These are phyloP conservation scores for Botrytis pseudocinerea DNA, from an alignment of 2,329 filamentous ascomycete species.

Conservation along the genomic window DNA sequence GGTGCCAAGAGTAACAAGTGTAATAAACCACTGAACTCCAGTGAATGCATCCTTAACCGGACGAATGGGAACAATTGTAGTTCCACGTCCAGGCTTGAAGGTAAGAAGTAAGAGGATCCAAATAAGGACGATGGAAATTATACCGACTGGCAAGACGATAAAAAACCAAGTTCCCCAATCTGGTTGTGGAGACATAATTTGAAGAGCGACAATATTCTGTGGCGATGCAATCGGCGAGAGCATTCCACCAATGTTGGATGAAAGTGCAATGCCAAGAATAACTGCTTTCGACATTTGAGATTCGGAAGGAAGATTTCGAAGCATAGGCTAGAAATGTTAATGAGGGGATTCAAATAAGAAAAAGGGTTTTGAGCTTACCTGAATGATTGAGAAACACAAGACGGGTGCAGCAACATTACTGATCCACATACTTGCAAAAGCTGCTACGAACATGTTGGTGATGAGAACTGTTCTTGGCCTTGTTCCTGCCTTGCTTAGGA, in stretches of 20 bases:
- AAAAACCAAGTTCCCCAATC: slow-evolving; percentile 98
- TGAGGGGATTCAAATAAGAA: not conserved
- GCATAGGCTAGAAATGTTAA: slow-evolving; percentile 65
- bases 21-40: slow-evolving; percentile 91
- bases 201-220: slow-evolving; percentile 93
- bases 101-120: slow-evolving; percentile 83
- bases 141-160: slow-evolving; percentile 86
- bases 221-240: slow-evolving; percentile 96
- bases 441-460: slow-evolving; percentile 98
- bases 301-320: slow-evolving; percentile 86
- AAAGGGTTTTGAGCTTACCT: slow-evolving; percentile 53
- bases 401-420: slow-evolving; percentile 97
- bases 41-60: slow-evolving; percentile 86
- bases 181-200: slow-evolving; percentile 90
- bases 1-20: slow-evolving; percentile 75
- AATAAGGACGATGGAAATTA: slow-evolving; percentile 83
- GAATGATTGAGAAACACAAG: slow-evolving; percentile 95
- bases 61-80: slow-evolving; percentile 87
- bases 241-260: slow-evolving; percentile 94
- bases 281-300: slow-evolving; percentile 94
- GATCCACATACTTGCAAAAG: slow-evolving; percentile 98
- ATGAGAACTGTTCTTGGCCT: slow-evolving; percentile 84
- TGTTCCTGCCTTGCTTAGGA: slow-evolving; percentile 94
- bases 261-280: slow-evolving; percentile 90
- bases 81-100: slow-evolving; percentile 82